Base-by-base conservation (phyloP, 176 grass and related monocot genomes). In the Oryza longistaminata region DNA sequence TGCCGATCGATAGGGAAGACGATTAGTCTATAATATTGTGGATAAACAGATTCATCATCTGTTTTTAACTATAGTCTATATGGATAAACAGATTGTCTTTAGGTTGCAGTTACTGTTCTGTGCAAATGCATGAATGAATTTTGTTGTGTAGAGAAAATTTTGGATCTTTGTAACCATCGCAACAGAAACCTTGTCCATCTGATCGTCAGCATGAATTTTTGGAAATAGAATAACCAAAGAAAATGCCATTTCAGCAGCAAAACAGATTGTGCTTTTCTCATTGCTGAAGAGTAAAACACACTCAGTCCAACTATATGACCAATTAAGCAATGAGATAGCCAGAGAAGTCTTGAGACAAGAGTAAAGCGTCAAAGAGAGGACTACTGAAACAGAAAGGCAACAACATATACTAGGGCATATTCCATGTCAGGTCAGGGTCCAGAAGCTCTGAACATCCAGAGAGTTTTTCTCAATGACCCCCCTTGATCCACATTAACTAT, bases 381-480 rank as follows among this genome's bases (percentile, higher is more conserved):
- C 50, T 19, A 61, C 50, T 19, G 16, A 17, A 69, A 25, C 40
- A 40, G 24, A 12, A 62, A n/a, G 17, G 31, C 5, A 43, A 25
- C 71, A 48, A 76, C 44, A 76, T 82, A 22, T 77, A 44, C 64
- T 58, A 0, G 39, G 21, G 79, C 19, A 88, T 82, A 82, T 88
- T 82, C 86, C 66, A 52, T 39, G 21, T 11, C 11, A 40, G 11
- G 34, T 49, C 35, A 0, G 12, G 21, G 43, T 35, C 39, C 37
- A 21, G 22, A 55, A 15, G n/a, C 9, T 76, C 4, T 15, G n/a
- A 49, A 12, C 33, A 19, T 42, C 64, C 12, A 33, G 26, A 60
- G 49, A 17, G 33, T 39, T 53, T 55, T 37, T 6, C 22, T 44
- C 15, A n/a, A 60, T 9, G 55, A 3, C 48, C 64, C n/a, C 55